Percentiles rank a stretch among this genome's conserved stretches.
Conservation (phyloP, 2,329 filamentous ascomycete genomes). For the Diaporthe sp. region DNA sequence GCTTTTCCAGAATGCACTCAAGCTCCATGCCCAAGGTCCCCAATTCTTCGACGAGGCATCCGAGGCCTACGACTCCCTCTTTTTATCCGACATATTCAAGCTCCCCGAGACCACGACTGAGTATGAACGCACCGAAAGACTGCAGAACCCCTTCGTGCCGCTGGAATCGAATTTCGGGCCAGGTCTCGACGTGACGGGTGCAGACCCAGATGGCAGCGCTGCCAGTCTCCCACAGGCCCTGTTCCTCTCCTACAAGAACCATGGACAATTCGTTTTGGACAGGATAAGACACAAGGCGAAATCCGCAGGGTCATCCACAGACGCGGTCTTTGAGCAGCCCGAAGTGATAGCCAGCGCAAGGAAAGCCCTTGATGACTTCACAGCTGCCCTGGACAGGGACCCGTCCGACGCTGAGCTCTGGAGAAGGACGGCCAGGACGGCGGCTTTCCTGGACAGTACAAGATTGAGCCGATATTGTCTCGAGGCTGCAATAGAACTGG, state of each 20-base stretch:
- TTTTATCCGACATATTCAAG: slow-evolving; percentile 93
- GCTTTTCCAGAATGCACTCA: slow-evolving; percentile 91
- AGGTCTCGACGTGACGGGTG: slow-evolving; percentile 68
- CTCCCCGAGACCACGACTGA: slow-evolving; percentile 91
- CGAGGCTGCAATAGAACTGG: slow-evolving; percentile 76
- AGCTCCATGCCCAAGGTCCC: slow-evolving; percentile 90
- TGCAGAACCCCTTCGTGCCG: slow-evolving; percentile 64
- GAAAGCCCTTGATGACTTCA: slow-evolving; percentile 69
- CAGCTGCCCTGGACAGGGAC: slow-evolving; percentile 72
- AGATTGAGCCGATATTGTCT: slow-evolving; percentile 73
- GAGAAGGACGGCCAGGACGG: slow-evolving; percentile 72
- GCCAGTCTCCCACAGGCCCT: slow-evolving; percentile 90
- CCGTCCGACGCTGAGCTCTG: slow-evolving; percentile 78
- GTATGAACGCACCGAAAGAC: slow-evolving; percentile 78
- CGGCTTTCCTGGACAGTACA: slow-evolving; percentile 68
- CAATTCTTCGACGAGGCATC: slow-evolving; percentile 81
- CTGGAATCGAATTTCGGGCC: slow-evolving; percentile 64
- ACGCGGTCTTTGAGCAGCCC: slow-evolving; percentile 54
- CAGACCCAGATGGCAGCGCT: slow-evolving; percentile 79
- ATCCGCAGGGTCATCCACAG: slow-evolving; percentile 45
- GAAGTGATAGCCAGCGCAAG: slow-evolving; percentile 56
- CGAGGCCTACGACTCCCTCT: slow-evolving; percentile 86
- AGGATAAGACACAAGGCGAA: slow-evolving; percentile 69
- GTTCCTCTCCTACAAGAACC: slow-evolving; percentile 95
- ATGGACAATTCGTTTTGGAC: slow-evolving; percentile 93